Evolutionary conservation across 352 stramenopile genomes (phyloP), one percentile per base, ranked within the genome.

Genomic region (Globisporangium iwayamae): DNA sequence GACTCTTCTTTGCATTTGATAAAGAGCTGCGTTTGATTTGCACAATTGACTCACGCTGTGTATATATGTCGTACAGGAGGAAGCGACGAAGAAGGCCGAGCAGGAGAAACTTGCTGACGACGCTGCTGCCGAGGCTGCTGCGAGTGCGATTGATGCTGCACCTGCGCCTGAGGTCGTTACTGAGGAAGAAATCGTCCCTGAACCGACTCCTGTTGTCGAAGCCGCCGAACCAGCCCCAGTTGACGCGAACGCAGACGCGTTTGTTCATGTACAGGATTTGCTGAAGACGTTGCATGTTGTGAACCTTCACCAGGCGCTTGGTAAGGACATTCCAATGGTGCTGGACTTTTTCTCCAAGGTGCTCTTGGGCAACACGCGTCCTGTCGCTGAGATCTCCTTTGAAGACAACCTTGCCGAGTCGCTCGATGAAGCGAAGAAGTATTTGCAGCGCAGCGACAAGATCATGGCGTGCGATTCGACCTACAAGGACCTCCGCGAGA

Each of bases 321-420:
- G 78, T 11, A 82, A 92, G 54, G 82, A 93, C 10, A 79, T 94
- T 18, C 86, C 86, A 3, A 89, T 89, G 69, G 86, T 91, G 50
- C 64, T 94, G 30, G 86, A 94, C 63, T 94, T 89, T 63, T 94
- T 92, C 57, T 85, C 81, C 30, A 93, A 94, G 74, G 78, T 93
- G 9, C 45, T 94, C 60, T 68, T 93, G n/a, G 86, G 86, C 52
- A 91, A 84, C 54, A 94, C 86, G 14, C 84, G 86, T 4, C 83
- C 83, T 1, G 82, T 83, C 4, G 84, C 81, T 4, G 86, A 94
- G 63, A 56, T 94, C 20, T 84, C 83, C 28, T 94, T 92, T 54
- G 71, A 79, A 16, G 84, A 92, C 47, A 94, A 94, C 67, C 63
- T 94, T 52, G 73, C 76, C 28, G 86, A 94, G 60, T 93, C 83